A percentile compares a stretch with the other conserved stretches of the same genome.
phyloP scores from a whole-genome alignment of 2,329 filamentous ascomycete genomes.

The Mycosphaerella sp. region DNA sequence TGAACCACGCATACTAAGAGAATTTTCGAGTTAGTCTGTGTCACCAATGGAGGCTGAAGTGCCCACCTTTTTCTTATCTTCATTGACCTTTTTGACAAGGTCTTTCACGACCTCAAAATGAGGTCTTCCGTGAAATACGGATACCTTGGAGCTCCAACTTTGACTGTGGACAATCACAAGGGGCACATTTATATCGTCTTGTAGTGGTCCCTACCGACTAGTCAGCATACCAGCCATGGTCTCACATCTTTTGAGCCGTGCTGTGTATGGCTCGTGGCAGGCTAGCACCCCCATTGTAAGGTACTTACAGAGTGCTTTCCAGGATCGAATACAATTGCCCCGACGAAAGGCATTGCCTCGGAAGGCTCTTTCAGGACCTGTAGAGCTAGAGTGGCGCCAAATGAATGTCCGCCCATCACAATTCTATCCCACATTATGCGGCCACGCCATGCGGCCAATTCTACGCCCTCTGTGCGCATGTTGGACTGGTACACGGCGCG shows the following conservation, averaged over 20 bases:
- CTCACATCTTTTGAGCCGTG: no score
- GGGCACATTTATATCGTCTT: slow-evolving; percentile 53
- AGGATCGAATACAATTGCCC: slow-evolving; percentile 58
- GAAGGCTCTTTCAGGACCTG: slow-evolving; percentile 50
- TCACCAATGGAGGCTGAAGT: neutral
- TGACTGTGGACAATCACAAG: slow-evolving; percentile 57
- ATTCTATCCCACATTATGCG: slow-evolving; percentile 52
- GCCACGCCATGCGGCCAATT: slow-evolving; percentile 46
- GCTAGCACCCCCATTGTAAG: no score
- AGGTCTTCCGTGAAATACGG: slow-evolving; percentile 55
- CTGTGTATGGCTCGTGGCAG: no score
- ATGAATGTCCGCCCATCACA: slow-evolving; percentile 57
- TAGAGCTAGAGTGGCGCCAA: slow-evolving; percentile 58
- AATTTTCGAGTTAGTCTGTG: neutral
- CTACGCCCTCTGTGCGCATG: slow-evolving; percentile 43
- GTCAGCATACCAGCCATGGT: no score
- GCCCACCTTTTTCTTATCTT: slow-evolving; percentile 36
- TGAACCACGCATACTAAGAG: slow-evolving; percentile 36
- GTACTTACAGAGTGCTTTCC: slow-evolving; percentile 49
- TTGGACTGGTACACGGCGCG: slow-evolving; percentile 38
- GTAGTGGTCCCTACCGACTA: slow-evolving; percentile 46
- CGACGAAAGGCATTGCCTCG: slow-evolving; percentile 45
- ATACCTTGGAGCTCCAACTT: slow-evolving; percentile 54
- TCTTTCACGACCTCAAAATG: slow-evolving; percentile 59
- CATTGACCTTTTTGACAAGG: slow-evolving; percentile 44